phyloP scores from a whole-genome alignment of 179 eudicot genomes.

The Silene noctiflora region DNA sequence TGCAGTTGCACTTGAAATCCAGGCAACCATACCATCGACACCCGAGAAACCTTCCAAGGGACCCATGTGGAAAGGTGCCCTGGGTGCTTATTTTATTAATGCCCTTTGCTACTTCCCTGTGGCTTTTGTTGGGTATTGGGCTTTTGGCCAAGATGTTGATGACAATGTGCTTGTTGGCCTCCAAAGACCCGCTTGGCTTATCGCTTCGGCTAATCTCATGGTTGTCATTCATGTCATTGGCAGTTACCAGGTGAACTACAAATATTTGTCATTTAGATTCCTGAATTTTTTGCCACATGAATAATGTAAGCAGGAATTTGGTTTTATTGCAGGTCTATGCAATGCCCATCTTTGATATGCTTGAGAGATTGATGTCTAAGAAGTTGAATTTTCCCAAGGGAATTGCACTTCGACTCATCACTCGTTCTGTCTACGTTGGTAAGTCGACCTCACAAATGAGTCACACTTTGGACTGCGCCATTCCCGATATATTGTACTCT shows the following conservation, averaged over 20 bases:
- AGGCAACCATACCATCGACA: conserved; percentile 87
- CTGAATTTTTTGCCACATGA: not conserved
- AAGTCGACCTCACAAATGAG: conserved; percentile 12
- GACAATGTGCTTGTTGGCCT: conserved; percentile 80
- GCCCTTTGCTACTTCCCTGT: conserved; percentile 90
- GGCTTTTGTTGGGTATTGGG: conserved; percentile 85
- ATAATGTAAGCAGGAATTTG: not conserved
- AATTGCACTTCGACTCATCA: conserved; percentile 47
- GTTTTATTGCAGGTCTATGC: conserved; percentile 58
- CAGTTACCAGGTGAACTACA: conserved; percentile 66
- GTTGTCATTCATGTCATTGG: conserved; percentile 95
- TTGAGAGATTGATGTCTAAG: conserved; percentile 47
- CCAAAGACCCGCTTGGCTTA: conserved; percentile 74
- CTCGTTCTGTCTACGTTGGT: conserved; percentile 81
- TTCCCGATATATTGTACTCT: too few relatives aligned
- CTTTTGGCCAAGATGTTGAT: conserved; percentile 79
- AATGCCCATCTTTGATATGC: conserved; percentile 77
- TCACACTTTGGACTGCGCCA: too few relatives aligned
- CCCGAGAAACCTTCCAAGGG: conserved; percentile 69
- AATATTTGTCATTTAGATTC: not conserved
- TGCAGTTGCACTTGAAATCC: conserved; percentile 82
- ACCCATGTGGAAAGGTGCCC: conserved; percentile 89
- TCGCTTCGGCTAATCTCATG: conserved; percentile 93
- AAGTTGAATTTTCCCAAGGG: conserved; percentile 53
- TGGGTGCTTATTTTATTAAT: conserved; percentile 74